Base-by-base conservation (phyloP, 495 filamentous ascomycete genomes). In the Lasiosphaeria ovina region DNA sequence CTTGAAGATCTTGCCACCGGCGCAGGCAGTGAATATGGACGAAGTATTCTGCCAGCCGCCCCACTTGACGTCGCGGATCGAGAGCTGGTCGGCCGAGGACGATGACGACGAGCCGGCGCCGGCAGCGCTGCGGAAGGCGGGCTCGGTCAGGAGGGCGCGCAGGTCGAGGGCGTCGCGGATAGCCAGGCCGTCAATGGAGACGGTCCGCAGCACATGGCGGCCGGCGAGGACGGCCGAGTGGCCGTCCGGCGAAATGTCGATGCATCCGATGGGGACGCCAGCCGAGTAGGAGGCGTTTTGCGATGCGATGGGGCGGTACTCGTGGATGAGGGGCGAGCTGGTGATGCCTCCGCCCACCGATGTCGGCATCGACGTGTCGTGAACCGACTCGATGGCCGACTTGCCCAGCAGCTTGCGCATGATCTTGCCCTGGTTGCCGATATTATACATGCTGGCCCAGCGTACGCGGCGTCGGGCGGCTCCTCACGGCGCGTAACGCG, bases 21-120 rank as follows among this genome's bases (percentile, higher is more conserved):
- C 87, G 57, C 88, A 90, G 33, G 92, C 92, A 1, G 92, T 94
- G 55, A 91, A 89, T 60, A 95, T 88, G 64, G 83, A 87, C 9
- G 71, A 68, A 51, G 66, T 73, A 54, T 68, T 72, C 32, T 68
- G 66, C 17, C 69, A 66, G 45, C 82, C 81, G 36, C 89, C 89
- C 88, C 93, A 93, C 69, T 90, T 90, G 47, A 94, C 90, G 69
- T 94, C 90, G 47, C 85, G 85, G 63, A 93, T 89, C 11, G 88
- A 89, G 60, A 93, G 79, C 72, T 90, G 87, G 62, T 95, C 89
- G 53, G 84, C 79, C 38, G 81, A 75, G 1, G 76, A 73, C 24
- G 77, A 75, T 24, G 24, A 24, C 24, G 24, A 24, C 24, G 24
- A 24, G 1, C 24, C 24, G 24, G 24, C 24, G 33, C 77, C 70